phyloP scores from a whole-genome alignment of 2,329 filamentous ascomycete genomes.

The Tetracladium maxilliforme region DNA sequence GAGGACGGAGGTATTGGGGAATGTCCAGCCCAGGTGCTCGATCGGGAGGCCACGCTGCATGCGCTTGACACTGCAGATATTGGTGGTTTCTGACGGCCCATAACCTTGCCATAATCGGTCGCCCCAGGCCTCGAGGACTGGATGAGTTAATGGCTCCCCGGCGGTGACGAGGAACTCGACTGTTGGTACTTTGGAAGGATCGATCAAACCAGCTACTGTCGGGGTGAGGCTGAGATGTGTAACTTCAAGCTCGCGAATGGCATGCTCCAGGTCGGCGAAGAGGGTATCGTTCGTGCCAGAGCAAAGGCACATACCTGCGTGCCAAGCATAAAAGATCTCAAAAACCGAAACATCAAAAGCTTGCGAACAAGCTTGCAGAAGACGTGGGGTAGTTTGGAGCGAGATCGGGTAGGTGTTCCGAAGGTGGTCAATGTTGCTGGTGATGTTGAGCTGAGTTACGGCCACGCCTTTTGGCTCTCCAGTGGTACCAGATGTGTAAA shows the following conservation, averaged over 20 bases:
- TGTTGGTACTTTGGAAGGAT: conserved; percentile 50
- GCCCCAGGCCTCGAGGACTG: conserved; percentile 57
- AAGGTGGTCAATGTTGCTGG: conserved; percentile 60
- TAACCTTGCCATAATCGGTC: conserved; percentile 66
- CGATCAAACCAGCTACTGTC: conserved; percentile 65
- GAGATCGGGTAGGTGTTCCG: conserved; percentile 47
- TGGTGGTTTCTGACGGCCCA: conserved; percentile 74
- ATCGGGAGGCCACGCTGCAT: conserved; percentile 38
- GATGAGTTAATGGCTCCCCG: conserved; percentile 64
- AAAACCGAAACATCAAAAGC: conserved; percentile 83
- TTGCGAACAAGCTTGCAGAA: conserved; percentile 73
- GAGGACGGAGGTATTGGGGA: conserved; percentile 55
- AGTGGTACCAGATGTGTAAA: conserved; percentile 76
- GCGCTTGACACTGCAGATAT: conserved; percentile 65
- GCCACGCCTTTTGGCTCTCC: conserved; percentile 68
- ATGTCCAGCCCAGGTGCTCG: conserved; percentile 61
- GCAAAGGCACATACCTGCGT: conserved; percentile 64
- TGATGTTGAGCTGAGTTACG: conserved; percentile 61
- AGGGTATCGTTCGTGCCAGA: conserved; percentile 59
- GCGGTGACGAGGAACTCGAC: conserved; percentile 69
- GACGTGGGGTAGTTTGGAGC: conserved; percentile 27
- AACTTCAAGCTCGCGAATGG: conserved; percentile 46
- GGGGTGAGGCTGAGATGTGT: conserved; percentile 80
- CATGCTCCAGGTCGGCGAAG: conserved; percentile 55
- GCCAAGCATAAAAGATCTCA: conserved; percentile 80